A percentile compares a stretch with the other conserved stretches of the same genome.
These are phyloP conservation scores for Dipteronia dyeriana DNA, from an alignment of 345 rosid species.

Conservation along the genomic window DNA sequence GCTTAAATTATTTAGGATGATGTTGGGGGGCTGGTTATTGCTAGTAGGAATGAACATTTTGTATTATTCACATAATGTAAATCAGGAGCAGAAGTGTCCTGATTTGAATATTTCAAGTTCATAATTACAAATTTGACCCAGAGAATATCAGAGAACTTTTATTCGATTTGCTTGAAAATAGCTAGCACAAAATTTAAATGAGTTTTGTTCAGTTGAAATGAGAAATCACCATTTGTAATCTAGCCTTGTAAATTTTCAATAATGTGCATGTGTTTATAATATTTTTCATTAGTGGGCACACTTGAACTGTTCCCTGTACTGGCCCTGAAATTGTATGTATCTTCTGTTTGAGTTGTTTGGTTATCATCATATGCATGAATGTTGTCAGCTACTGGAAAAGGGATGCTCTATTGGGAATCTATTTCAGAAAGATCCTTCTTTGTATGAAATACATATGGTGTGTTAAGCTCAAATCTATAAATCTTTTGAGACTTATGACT, in stretches of 20 bases:
- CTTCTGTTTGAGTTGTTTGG: neutral
- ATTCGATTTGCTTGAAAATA: neutral
- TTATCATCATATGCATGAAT: neutral
- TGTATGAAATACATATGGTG: neutral
- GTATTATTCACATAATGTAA: neutral
- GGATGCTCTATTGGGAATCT: neutral
- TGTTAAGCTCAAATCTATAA: neutral
- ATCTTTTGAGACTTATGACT: neutral
- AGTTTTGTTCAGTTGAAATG: neutral
- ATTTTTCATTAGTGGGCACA: neutral
- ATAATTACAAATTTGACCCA: neutral
- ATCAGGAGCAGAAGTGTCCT: neutral
- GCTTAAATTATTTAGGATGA: neutral
- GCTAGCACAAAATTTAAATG: neutral
- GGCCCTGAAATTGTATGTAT: neutral
- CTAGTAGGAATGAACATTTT: neutral
- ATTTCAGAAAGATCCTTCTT: neutral
- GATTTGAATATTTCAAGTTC: neutral
- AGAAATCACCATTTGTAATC: neutral
- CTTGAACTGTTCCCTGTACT: neutral
- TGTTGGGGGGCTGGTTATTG: no score
- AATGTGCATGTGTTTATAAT: neutral
- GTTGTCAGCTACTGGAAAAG: neutral
- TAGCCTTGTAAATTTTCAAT: neutral
- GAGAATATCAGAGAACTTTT: no score